Evolutionary conservation across 345 rosid species (phyloP).

Genomic region (Psidium guajava): DNA sequence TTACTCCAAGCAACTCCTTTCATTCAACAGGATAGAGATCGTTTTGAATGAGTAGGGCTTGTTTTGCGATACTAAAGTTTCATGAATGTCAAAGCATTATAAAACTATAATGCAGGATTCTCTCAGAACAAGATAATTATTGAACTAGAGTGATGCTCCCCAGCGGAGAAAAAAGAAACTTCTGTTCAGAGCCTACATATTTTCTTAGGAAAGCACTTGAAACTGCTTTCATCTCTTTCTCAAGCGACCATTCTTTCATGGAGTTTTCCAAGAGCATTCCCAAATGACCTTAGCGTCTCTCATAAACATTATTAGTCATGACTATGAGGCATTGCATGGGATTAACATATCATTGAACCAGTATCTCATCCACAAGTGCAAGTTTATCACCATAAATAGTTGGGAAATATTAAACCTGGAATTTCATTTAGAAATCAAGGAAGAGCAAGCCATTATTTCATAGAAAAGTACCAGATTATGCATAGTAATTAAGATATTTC

Average conservation of each 20-base stretch:
- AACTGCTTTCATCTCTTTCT: not conserved
- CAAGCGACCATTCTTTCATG: not conserved
- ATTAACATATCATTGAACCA: not conserved
- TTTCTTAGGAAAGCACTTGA: not conserved
- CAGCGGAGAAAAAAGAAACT: not conserved
- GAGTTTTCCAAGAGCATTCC: not conserved
- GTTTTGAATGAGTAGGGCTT: not conserved
- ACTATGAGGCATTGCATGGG: not conserved
- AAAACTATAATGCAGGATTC: not conserved
- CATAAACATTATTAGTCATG: not conserved
- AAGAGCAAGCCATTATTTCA: not conserved
- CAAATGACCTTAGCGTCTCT: not conserved
- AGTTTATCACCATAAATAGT: not conserved
- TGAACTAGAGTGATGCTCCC: not conserved
- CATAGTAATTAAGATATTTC: not conserved
- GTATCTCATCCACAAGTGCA: not conserved
- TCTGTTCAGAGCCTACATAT: not conserved
- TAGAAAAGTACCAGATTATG: not conserved
- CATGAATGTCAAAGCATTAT: not conserved
- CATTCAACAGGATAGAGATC: not conserved
- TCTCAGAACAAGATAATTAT: not conserved
- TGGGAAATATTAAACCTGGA: not conserved
- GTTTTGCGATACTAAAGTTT: not conserved
- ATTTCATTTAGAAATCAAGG: not conserved
- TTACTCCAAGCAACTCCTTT: not conserved